A percentile compares a stretch with the other conserved stretches of the same genome.
phyloP scores from a whole-genome alignment of 2,329 filamentous ascomycete genomes.

The Amesomyces nigricolor region DNA sequence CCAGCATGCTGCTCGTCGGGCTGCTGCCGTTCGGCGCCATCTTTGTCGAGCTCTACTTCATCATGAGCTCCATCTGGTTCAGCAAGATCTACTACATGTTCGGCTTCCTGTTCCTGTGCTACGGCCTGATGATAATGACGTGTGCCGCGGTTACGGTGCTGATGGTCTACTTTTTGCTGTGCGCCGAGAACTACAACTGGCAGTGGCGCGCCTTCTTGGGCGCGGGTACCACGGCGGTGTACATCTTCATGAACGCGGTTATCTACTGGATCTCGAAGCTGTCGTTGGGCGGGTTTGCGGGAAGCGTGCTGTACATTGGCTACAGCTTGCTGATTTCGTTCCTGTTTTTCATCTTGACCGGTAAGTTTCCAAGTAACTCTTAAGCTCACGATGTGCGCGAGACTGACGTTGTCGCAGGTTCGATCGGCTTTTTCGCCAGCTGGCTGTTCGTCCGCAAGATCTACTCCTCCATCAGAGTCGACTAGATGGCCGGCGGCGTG shows the following conservation, averaged over 20 bases:
- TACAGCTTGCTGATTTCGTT: conserved; percentile 88
- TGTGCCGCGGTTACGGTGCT: conserved; percentile 87
- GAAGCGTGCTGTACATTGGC: conserved; percentile 85
- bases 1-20: conserved; percentile 86
- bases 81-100: conserved; percentile 99
- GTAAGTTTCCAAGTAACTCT: conserved; percentile 49
- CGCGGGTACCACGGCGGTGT: conserved; percentile 81
- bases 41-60: conserved; percentile 97
- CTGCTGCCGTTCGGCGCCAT: conserved; percentile 93
- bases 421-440: conserved; percentile 91
- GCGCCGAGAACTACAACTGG: conserved; percentile 97
- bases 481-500: conserved; percentile 46
- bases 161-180: conserved; percentile 93
- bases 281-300: conserved; percentile 76
- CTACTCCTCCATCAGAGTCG: conserved; percentile 96
- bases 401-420: conserved; percentile 49
- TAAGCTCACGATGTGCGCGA: not conserved
- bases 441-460: conserved; percentile 94
- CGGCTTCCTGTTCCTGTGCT: conserved; percentile 96
- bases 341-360: conserved; percentile 88
- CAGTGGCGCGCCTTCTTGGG: conserved; percentile 94
- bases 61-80: conserved; percentile 99
- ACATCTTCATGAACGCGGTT: conserved; percentile 87
- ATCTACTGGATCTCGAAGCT: conserved; percentile 88
- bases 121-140: conserved; percentile 94